A percentile compares a stretch with the other conserved stretches of the same genome.
These are phyloP conservation scores for Mycena amicta DNA, from an alignment of 768 basidiomycete species.

Conservation along the genomic window DNA sequence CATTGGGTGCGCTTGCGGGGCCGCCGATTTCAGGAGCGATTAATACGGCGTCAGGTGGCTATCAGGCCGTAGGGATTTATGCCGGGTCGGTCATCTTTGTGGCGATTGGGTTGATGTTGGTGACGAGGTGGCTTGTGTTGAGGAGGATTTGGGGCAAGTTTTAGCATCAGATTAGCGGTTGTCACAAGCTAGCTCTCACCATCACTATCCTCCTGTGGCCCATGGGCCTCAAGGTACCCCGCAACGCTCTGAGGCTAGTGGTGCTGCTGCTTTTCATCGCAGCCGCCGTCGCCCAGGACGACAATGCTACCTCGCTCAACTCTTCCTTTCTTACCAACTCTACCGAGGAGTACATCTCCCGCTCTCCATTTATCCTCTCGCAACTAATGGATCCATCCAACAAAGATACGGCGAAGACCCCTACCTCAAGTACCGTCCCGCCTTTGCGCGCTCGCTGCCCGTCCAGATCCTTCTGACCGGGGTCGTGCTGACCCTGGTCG, in stretches of 20 bases:
- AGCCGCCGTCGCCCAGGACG: constrained; percentile 4
- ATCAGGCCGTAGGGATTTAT: constrained; percentile 54
- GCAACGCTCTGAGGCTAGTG: constrained; percentile 1
- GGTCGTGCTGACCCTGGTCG: constrained; percentile 80
- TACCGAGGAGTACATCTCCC: background rate
- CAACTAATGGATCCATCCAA: background rate
- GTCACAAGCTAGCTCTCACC: background rate
- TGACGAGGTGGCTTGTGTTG: constrained; percentile 43
- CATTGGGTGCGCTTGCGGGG: constrained; percentile 66
- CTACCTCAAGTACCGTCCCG: constrained; percentile 74
- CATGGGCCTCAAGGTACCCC: constrained; percentile 20
- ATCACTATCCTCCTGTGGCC: background rate
- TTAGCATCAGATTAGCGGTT: constrained; percentile 25
- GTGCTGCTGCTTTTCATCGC: constrained; percentile 9
- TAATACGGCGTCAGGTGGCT: constrained; percentile 52
- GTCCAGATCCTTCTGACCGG: constrained; percentile 88
- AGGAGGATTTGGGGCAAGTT: constrained; percentile 44
- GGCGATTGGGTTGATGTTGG: constrained; percentile 42
- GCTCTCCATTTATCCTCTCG: background rate
- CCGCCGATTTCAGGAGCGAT: constrained; percentile 79
- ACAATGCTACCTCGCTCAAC: background rate
- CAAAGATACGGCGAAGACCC: constrained; percentile 51
- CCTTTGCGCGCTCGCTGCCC: constrained; percentile 86
- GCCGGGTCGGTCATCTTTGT: constrained; percentile 43
- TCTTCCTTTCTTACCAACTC: too few relatives aligned